Percentiles rank a stretch among this genome's conserved stretches.
Evolutionary conservation across 768 basidiomycete species (phyloP).

Genomic region (Candolleomyces efflorescens): DNA sequence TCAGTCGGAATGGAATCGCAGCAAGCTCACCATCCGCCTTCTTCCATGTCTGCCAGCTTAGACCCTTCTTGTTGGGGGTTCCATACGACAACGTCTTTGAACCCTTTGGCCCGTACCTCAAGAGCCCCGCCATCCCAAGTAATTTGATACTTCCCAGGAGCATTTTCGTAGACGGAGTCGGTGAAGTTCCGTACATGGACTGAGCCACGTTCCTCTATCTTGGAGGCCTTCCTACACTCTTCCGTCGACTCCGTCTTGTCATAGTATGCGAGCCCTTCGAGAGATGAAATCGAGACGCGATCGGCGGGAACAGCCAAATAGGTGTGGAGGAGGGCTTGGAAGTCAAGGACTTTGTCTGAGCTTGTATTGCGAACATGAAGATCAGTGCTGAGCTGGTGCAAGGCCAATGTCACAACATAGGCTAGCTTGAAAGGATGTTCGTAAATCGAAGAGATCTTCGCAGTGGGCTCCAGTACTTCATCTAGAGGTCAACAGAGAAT

Average conservation of each 20-base stretch:
- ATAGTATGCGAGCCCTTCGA: slow-evolving; percentile 61
- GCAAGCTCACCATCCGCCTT: slow-evolving; percentile 69
- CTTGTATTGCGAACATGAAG: slow-evolving; percentile 78
- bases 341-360: slow-evolving; percentile 51
- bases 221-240: slow-evolving; percentile 43
- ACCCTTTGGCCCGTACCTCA: slow-evolving; percentile 44
- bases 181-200: slow-evolving; percentile 69
- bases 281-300: slow-evolving; percentile 55
- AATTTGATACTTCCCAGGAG: slow-evolving; percentile 50
- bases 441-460: slow-evolving; percentile 55
- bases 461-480: slow-evolving; percentile 60
- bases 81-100: slow-evolving; percentile 91
- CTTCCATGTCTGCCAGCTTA: slow-evolving; percentile 88
- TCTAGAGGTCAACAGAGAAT: neutral
- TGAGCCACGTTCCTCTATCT: slow-evolving; percentile 52
- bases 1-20: neutral
- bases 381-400: slow-evolving; percentile 70
- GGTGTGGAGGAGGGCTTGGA: slow-evolving; percentile 91
- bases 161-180: slow-evolving; percentile 75
- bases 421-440: slow-evolving; percentile 62
- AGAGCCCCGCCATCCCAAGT: slow-evolving; percentile 57
- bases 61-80: slow-evolving; percentile 78
- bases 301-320: slow-evolving; percentile 72
- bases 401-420: slow-evolving; percentile 79
- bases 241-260: slow-evolving; percentile 75